Evolutionary conservation across 2,329 filamentous ascomycete species (phyloP).

Genomic region (Fusarium devonianum): DNA sequence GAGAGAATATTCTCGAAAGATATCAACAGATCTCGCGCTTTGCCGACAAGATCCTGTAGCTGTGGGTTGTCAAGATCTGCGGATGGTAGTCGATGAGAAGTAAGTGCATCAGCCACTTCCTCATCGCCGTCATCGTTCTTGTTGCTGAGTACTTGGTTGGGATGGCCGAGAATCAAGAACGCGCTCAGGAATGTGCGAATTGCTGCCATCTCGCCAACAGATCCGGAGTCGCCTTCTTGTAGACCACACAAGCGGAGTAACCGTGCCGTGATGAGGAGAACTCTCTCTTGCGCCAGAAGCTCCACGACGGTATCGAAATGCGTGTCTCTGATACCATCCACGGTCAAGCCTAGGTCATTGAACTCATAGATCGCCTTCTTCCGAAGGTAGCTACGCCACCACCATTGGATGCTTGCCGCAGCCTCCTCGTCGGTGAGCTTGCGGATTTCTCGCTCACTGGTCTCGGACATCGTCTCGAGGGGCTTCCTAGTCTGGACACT

Average conservation of each 20-base stretch:
- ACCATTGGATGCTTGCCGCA: conserved; percentile 70
- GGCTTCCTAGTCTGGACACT: conserved; percentile 61
- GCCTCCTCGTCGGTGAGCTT: conserved; percentile 67
- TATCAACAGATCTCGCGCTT: conserved; percentile 78
- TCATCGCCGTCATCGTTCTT: conserved; percentile 68
- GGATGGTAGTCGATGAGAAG: conserved; percentile 45
- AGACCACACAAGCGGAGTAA: conserved; percentile 75
- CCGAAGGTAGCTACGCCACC: conserved; percentile 69
- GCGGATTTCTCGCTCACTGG: conserved; percentile 55
- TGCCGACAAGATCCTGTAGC: conserved; percentile 75
- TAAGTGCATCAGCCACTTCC: conserved; percentile 55
- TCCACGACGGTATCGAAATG: conserved; percentile 78
- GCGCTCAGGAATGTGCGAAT: conserved; percentile 81
- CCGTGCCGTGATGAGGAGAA: conserved; percentile 70
- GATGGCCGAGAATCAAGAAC: conserved; percentile 81
- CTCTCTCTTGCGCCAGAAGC: conserved; percentile 70
- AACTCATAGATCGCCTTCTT: conserved; percentile 71
- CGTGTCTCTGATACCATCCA: conserved; percentile 73
- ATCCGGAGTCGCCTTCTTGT: conserved; percentile 68
- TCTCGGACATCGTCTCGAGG: conserved; percentile 56
- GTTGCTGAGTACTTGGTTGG: conserved; percentile 77
- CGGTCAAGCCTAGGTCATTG: conserved; percentile 69
- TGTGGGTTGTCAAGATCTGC: conserved; percentile 66
- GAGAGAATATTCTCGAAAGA: conserved; percentile 78
- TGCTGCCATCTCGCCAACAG: conserved; percentile 72